A percentile compares a stretch with the other conserved stretches of the same genome.
Conservation (phyloP, 441 rosid genomes). For the Syzygium syzygioides region DNA sequence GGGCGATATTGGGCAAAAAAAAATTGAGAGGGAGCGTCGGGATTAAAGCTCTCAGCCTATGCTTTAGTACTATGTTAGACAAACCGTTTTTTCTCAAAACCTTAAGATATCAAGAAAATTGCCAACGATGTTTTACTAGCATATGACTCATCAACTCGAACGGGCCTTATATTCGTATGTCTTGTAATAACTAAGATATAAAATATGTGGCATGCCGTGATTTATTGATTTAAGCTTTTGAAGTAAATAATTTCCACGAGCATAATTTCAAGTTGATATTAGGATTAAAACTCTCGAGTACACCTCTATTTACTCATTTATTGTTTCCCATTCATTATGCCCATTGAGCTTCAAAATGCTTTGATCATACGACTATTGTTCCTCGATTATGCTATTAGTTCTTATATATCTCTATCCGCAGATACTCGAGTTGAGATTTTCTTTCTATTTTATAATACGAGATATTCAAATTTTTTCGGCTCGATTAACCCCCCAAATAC, state of each 20-base stretch:
- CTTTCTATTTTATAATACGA: neutral
- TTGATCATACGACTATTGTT: neutral
- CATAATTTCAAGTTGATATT: neutral
- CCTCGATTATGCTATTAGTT: neutral
- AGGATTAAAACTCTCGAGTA: neutral
- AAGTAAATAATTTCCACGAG: neutral
- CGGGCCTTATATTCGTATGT: neutral
- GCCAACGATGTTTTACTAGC: neutral
- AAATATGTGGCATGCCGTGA: neutral
- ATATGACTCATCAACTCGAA: neutral
- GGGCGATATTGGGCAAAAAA: neutral
- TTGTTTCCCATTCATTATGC: neutral
- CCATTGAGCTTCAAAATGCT: neutral
- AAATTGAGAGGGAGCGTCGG: neutral
- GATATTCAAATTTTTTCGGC: neutral
- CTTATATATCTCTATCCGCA: neutral
- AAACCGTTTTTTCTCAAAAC: neutral
- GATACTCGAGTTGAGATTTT: neutral
- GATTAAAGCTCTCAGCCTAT: accelerated
- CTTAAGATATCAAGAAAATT: neutral
- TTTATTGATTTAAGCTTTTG: neutral
- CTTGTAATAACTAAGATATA: neutral
- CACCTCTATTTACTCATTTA: neutral
- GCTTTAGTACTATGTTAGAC: neutral
- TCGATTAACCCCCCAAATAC: neutral